Evolutionary conservation across 345 rosid genomes (phyloP), one percentile per base, ranked within the genome.

Genomic region (Gossypium turneri): DNA sequence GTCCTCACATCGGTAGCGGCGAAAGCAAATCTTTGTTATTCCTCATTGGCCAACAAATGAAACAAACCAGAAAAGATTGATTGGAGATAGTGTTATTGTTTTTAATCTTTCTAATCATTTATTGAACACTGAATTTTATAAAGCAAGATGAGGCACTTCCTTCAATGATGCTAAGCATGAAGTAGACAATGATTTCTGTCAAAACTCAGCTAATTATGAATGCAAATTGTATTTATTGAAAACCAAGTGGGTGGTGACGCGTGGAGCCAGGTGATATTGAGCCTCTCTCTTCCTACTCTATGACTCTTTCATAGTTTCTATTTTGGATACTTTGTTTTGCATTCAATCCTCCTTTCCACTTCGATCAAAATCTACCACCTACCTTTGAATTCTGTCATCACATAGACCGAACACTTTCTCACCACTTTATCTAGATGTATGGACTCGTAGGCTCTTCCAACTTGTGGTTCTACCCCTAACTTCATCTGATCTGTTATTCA

Each of bases 131-230:
- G 41, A 34, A 5, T 34, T 29, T 61, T 27, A 27, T 22, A 58
- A 58, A 22, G 27, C 12, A 11, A 43, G 12, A 7, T 22, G 24
- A 17, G 4, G 13, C 22, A 50, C 24, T 69, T 68, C 16, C 44
- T 51, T 69, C 45, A 51, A 69, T 69, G 47, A 69, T 51, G 45
- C 55, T 2, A 50, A 69, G 73, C 73, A 69, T 69, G 73, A 51
- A 25, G 45, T 59, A 69, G 44, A 27, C 29, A 51, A 25, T 27
- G 44, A 51, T 50, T 48, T 50, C 16, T 22, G 41, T 34, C 41
- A 34, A 34, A 34, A 34, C 7, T 64, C 69, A 64, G 43, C 3
- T 9, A n/a, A n/a, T 67, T 67, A 45, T 45, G 11, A 38, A 69
- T 25, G 16, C 13, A 9, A 41, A 9, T 64, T 67, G 10, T 11